Evolutionary conservation across 2,329 filamentous ascomycete species (phyloP).

Genomic region (Claviceps sp.): DNA sequence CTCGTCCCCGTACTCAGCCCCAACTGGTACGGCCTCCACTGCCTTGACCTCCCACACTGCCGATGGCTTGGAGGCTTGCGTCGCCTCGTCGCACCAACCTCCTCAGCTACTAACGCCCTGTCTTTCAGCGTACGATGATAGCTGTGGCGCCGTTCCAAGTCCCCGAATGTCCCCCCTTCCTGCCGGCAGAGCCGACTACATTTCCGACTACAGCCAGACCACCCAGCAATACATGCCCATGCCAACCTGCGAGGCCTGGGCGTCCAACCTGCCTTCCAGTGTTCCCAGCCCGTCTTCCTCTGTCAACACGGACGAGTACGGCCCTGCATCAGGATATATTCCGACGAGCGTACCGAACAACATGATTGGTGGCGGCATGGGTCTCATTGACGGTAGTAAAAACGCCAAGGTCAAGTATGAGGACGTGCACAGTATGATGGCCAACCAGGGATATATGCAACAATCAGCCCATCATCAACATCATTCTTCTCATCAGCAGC

Average conservation of each 20-base stretch:
- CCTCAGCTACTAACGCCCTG: conserved; percentile 10
- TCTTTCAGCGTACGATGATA: conserved; percentile 25
- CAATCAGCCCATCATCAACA: conserved; percentile 4
- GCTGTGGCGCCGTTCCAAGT: conserved; percentile 27
- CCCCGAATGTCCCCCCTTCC: conserved; percentile 33
- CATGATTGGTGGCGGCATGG: conserved; percentile 18
- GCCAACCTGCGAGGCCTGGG: conserved; percentile 34
- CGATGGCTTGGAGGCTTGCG: conserved; percentile 5
- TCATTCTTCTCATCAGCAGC: background rate
- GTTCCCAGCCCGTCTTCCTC: conserved; percentile 40
- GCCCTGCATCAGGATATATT: conserved; percentile 26
- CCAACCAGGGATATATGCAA: conserved; percentile 14
- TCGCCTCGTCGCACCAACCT: background rate
- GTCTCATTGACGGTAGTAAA: conserved; percentile 17
- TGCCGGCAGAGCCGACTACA: conserved; percentile 26
- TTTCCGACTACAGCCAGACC: conserved; percentile 25
- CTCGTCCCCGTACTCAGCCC: conserved; percentile 25
- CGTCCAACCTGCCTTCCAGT: conserved; percentile 30
- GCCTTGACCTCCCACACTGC: conserved; percentile 1
- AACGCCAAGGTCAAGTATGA: conserved; percentile 28
- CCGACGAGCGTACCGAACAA: conserved; percentile 34
- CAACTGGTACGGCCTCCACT: conserved; percentile 23
- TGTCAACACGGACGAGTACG: conserved; percentile 33
- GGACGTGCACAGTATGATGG: conserved; percentile 17
- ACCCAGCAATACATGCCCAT: conserved; percentile 21